Conservation (phyloP, 768 basidiomycete genomes). For the Pleurotus platypus region DNA sequence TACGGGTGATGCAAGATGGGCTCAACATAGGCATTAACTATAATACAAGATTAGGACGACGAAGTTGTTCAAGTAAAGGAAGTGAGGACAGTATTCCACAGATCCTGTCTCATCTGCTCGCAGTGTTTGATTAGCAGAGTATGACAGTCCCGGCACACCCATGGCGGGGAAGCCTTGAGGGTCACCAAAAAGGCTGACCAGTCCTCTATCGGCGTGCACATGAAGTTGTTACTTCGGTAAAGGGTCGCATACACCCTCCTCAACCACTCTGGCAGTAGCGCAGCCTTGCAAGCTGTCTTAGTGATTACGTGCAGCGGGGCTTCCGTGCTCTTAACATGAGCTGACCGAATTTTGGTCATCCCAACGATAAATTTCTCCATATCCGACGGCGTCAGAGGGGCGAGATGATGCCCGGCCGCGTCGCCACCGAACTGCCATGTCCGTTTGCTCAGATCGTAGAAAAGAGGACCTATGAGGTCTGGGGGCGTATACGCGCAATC, state of each 20-base stretch:
- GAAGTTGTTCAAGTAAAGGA: too few relatives aligned
- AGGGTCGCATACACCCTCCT: not conserved
- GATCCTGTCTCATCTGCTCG: not conserved
- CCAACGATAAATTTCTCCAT: constrained; percentile 3
- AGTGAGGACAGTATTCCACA: not conserved
- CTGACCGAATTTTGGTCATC: not conserved
- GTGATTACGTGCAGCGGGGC: not conserved
- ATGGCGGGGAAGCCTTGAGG: not conserved
- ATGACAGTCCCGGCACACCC: not conserved
- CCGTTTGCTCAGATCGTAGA: constrained; percentile 5
- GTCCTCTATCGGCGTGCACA: constrained; percentile 5
- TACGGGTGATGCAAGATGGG: too few relatives aligned
- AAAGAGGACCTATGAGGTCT: constrained; percentile 2
- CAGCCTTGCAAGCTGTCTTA: not conserved
- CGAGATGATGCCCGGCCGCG: constrained; percentile 1
- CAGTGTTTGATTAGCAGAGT: not conserved
- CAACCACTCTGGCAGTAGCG: not conserved
- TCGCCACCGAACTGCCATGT: constrained; percentile 4
- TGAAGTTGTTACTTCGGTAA: not conserved
- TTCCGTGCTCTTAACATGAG: not conserved
- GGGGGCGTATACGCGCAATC: not conserved
- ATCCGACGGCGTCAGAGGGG: not conserved
- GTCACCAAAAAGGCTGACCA: not conserved
- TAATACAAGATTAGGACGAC: too few relatives aligned
- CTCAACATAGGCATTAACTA: too few relatives aligned